Base-by-base conservation (phyloP, 441 rosid species). In the Geranium incanum region DNA sequence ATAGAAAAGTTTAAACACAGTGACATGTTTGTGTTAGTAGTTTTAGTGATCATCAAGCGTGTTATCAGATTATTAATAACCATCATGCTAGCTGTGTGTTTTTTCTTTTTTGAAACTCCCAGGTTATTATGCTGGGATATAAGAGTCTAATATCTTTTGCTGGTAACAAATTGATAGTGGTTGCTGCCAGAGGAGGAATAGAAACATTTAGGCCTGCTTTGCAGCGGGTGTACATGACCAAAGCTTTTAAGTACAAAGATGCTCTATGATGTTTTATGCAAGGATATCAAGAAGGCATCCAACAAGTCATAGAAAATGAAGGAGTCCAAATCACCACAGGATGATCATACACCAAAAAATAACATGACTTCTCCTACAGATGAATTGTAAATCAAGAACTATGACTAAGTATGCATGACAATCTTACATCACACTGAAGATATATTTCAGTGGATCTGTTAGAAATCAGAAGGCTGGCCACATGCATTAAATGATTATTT, bases 101-200 rank as follows among this genome's bases (percentile, higher is more conserved):
- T 11, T 50, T 50, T 13, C 59, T 11, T 50, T 12, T 50, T 50
- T 13, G 15, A n/a, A 50, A 50, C 59, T 13, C 18, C 62, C 13
- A 45, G 66, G 36, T 66, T 62, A 5, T 63, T 70, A 15, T 52
- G 67, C 69, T 71, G 57, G 21, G 52, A 18, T 72, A 43, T 80
- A 69, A 33, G 7, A 13, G 19, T 66, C 41, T 70, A 36, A 28
- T 36, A 37, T 36, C 68, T 39, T 48, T 19, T 11, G 4, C 28
- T 72, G 72, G 57, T 6, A 78, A 70, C 39, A 77, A 74, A 63
- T 67, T 77, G 59, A 75, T 70, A 90, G 95, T 86, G 39, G 86
- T 92, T 74, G 98, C 97, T 81, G 91, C 97, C 60, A 88, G 88
- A 82, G 97, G 99, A 70, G 97, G 94, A 36, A 87, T 87, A 89